These are phyloP conservation scores for Leptographium lundbergii DNA, from an alignment of 2,329 filamentous ascomycete genomes.

Conservation along the genomic window DNA sequence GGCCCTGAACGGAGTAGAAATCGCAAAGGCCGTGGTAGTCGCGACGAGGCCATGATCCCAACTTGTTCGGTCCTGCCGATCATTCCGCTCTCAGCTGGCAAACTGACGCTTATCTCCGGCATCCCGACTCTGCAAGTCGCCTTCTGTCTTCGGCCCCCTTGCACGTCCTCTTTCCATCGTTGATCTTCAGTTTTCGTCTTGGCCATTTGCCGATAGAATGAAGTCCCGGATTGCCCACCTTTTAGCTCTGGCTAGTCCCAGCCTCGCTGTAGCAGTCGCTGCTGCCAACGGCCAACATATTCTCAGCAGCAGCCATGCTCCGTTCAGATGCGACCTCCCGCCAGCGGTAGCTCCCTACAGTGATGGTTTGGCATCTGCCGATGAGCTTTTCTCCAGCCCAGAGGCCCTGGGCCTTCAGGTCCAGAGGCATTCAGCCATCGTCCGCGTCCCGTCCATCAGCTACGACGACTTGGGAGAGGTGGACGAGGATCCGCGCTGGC, in stretches of 20 bases:
- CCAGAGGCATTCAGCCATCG: constrained; percentile 17
- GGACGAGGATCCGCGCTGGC: constrained; percentile 44
- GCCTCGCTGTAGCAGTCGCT: not conserved
- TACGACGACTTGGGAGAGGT: constrained; percentile 34
- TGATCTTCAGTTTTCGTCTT: not conserved
- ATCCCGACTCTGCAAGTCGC: too few species aligned
- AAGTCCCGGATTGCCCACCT: not conserved
- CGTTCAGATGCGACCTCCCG: constrained; percentile 11
- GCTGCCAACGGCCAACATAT: not conserved
- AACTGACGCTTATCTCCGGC: not conserved
- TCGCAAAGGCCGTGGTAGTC: too few species aligned
- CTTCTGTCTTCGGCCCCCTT: not conserved
- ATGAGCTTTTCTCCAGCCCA: constrained; percentile 6
- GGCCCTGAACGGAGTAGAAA: too few species aligned
- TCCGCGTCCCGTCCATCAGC: constrained; percentile 20
- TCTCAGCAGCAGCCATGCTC: not conserved
- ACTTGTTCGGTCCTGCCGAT: not conserved
- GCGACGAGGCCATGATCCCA: too few species aligned
- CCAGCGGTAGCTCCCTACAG: constrained; percentile 7
- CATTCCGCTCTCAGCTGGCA: not conserved
- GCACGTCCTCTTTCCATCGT: not conserved
- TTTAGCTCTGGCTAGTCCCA: not conserved
- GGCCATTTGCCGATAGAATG: not conserved
- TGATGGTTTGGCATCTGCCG: constrained; percentile 10
- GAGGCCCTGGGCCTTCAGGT: constrained; percentile 11